Evolutionary conservation across 768 basidiomycete species (phyloP).

Genomic region (Rubroboletus satanas): DNA sequence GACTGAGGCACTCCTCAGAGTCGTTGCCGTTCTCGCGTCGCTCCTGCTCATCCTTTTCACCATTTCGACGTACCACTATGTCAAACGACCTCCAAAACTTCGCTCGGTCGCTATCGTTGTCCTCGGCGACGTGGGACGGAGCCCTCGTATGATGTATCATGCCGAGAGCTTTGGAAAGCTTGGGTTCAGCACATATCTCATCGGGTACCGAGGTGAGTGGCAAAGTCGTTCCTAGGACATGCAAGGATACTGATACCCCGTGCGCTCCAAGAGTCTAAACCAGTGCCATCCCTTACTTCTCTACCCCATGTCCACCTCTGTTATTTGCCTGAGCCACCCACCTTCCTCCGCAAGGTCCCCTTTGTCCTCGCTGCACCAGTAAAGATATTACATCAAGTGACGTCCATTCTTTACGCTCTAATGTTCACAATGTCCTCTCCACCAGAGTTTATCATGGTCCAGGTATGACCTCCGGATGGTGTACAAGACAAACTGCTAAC

Average conservation of each 20-base stretch:
- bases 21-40: conserved; percentile 6
- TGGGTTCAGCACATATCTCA: conserved; percentile 71
- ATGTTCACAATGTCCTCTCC: conserved; percentile 57
- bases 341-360: conserved; percentile 49
- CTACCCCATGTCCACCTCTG: conserved; percentile 60
- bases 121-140: conserved; percentile 92
- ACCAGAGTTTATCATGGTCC: conserved; percentile 84
- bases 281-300: conserved; percentile 67
- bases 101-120: conserved; percentile 88
- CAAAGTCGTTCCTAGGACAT: neutral
- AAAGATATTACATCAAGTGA: conserved; percentile 72
- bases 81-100: conserved; percentile 30
- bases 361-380: conserved; percentile 74
- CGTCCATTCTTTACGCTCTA: conserved; percentile 58
- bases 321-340: conserved; percentile 65
- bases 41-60: conserved; percentile 14
- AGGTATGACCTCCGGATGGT: conserved; percentile 49
- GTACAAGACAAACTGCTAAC: neutral
- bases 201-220: conserved; percentile 79
- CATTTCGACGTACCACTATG: conserved; percentile 15
- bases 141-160: conserved; percentile 99
- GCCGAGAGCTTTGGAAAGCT: conserved; percentile 85
- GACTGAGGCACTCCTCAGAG: conserved; percentile 1
- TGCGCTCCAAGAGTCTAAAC: conserved; percentile 59
- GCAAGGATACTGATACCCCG: neutral